Evolutionary conservation across 2,329 filamentous ascomycete species (phyloP), one percentile per base, ranked within the genome.

Genomic region (Penicillium sp.): DNA sequence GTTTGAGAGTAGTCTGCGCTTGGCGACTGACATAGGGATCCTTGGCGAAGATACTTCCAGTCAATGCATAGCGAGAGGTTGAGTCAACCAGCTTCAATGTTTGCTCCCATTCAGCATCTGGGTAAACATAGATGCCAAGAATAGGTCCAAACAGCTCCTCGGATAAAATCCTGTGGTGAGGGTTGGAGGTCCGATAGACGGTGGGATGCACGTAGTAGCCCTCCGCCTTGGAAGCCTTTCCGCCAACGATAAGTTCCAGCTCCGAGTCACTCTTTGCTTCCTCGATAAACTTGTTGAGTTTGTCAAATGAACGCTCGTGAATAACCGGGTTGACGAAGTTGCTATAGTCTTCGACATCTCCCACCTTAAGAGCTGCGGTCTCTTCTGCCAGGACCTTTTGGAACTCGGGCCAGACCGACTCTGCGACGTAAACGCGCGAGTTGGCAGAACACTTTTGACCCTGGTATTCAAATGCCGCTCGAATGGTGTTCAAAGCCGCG

Each of bases 381-480:
- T 89, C 83, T 22, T 76, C 68, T 7, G 82, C 72, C 6, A 93
- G 71, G 43, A 76, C 75, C 55, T 80, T 70, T 66, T 82, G 82
- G 72, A 89, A 87, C 53, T 82, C 73, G 10, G 83, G 77, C 83
- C 84, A 89, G 32, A 84, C 67, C 3, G 85, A 89, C 62, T 79
- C 76, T 24, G 88, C 81, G 4, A 90, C 80, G 69, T 93, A 94
- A 41, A 81, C 72, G 22, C 88, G 81, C 24, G 86, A 90, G 22
- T 84, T 87, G 43, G 88, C 88, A 59, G 83, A 88, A 76, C 88
- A 94, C 70, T 94, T 94, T 66, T 94, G 88, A 33, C 88, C 88
- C 66, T 91, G 87, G 72, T 82, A 94, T 69, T 94, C 88, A 63
- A 93, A 93, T 1, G 88, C 87, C 37, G 85, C 87, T 45, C 88